A percentile compares a stretch with the other conserved stretches of the same genome.
These are phyloP conservation scores for Gynostemma pentaphyllum DNA, from an alignment of 306 rosid species.

Conservation along the genomic window DNA sequence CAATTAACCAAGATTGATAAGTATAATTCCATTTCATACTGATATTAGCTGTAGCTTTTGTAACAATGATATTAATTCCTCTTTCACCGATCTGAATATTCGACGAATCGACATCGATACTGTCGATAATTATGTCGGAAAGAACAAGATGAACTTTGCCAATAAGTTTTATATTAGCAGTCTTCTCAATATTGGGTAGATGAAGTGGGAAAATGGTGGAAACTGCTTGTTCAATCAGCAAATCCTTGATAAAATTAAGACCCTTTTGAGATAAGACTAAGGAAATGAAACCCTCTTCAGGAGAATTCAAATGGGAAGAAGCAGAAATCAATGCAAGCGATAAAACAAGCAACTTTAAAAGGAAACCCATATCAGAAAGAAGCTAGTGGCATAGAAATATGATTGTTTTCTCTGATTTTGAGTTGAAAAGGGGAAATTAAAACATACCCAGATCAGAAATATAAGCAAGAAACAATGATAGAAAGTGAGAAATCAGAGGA, in stretches of 20 bases:
- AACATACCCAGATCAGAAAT: not conserved
- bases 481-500: not conserved
- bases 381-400: not conserved
- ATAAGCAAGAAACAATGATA: not conserved
- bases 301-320: conserved; percentile 20
- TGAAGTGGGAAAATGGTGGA: conserved; percentile 47
- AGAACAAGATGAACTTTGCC: conserved; percentile 52
- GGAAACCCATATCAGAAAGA: conserved; percentile 13
- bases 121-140: conserved; percentile 44
- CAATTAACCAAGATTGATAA: conserved; percentile 46
- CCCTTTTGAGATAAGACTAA: conserved; percentile 52
- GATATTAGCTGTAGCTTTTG: conserved; percentile 65
- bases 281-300: conserved; percentile 51
- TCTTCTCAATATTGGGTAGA: conserved; percentile 46
- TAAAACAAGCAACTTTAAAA: conserved; percentile 20
- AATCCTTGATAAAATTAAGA: conserved; percentile 61
- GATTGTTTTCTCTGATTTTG: conserved; percentile 1
- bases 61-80: conserved; percentile 44
- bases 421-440: not conserved
- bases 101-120: conserved; percentile 41
- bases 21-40: conserved; percentile 61
- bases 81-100: conserved; percentile 40
- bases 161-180: conserved; percentile 35
- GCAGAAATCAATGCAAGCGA: conserved; percentile 24
- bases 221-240: conserved; percentile 45